Percentiles rank a stretch among this genome's conserved stretches.
These are phyloP conservation scores for Clavariopsis aquatica DNA, from an alignment of 495 filamentous ascomycete species.

Conservation along the genomic window DNA sequence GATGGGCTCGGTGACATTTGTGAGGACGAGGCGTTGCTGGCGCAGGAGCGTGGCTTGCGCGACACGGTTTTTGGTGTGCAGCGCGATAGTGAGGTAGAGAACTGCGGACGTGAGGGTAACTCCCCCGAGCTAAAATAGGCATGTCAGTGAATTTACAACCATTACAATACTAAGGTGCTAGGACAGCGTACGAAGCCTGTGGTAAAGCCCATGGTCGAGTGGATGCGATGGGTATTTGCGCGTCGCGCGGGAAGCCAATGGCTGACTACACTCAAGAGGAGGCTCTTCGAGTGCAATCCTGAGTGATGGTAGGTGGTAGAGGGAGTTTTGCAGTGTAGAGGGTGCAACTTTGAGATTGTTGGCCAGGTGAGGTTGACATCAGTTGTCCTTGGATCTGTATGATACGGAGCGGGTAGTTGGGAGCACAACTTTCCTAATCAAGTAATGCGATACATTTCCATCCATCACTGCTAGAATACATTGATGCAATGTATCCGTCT, in stretches of 20 bases:
- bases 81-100: conserved; percentile 75
- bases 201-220: conserved; percentile 12
- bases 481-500: no score
- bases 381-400: not conserved
- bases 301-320: not conserved
- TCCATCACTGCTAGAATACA: not conserved
- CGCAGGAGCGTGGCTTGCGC: conserved; percentile 71
- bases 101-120: conserved; percentile 79
- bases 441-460: not conserved
- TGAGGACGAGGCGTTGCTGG: conserved; percentile 65
- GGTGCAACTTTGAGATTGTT: not conserved
- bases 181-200: conserved; percentile 5
- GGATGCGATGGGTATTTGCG: not conserved
- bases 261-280: not conserved
- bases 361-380: not conserved
- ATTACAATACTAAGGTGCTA: not conserved
- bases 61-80: conserved; percentile 71
- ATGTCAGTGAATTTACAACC: not conserved
- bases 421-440: not conserved
- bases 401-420: not conserved
- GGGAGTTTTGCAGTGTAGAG: not conserved
- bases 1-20: conserved; percentile 48
- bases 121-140: conserved; percentile 65
- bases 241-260: not conserved
- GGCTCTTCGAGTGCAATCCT: not conserved